Conservation (phyloP, 2,329 filamentous ascomycete species). For the Clarireedia homoeocarpa region DNA sequence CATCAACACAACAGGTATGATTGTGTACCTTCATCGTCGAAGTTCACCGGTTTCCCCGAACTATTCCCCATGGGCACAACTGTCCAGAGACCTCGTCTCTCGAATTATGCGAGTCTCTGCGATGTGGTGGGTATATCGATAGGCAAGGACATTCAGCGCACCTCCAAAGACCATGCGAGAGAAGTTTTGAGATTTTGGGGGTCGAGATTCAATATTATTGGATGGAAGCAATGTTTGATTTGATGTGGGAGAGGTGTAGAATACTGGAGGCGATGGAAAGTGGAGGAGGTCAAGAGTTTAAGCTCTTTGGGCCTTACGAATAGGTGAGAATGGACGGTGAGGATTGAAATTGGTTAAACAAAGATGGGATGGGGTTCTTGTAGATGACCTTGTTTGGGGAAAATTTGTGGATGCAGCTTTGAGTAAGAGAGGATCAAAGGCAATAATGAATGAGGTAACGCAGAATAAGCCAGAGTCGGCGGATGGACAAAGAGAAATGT, state of each 20-base stretch:
- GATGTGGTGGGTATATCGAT: not conserved
- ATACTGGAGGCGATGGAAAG: not conserved
- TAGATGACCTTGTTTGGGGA: not conserved
- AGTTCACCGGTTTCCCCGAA: constrained; percentile 86
- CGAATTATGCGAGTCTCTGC: not conserved
- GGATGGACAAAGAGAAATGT: too few relatives aligned
- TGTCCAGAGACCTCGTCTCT: not conserved
- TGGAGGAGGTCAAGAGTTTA: not conserved
- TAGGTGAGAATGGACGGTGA: not conserved
- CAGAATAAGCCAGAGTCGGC: too few relatives aligned
- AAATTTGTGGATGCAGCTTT: too few relatives aligned
- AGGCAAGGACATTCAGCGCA: constrained; percentile 7
- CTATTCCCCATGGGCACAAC: constrained; percentile 72
- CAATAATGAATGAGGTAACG: too few relatives aligned
- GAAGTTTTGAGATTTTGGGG: not conserved
- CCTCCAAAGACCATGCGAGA: not conserved
- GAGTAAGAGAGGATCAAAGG: too few relatives aligned
- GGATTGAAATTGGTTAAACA: not conserved
- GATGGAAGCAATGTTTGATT: not conserved
- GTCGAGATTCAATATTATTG: not conserved
- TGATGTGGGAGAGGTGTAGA: not conserved
- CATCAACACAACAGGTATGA: not conserved
- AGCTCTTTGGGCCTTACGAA: not conserved
- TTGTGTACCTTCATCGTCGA: constrained; percentile 81
- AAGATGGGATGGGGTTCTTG: not conserved